A percentile compares a stretch with the other conserved stretches of the same genome.
phyloP scores from a whole-genome alignment of 768 basidiomycete genomes.

The Holtermanniella nyarrowii region DNA sequence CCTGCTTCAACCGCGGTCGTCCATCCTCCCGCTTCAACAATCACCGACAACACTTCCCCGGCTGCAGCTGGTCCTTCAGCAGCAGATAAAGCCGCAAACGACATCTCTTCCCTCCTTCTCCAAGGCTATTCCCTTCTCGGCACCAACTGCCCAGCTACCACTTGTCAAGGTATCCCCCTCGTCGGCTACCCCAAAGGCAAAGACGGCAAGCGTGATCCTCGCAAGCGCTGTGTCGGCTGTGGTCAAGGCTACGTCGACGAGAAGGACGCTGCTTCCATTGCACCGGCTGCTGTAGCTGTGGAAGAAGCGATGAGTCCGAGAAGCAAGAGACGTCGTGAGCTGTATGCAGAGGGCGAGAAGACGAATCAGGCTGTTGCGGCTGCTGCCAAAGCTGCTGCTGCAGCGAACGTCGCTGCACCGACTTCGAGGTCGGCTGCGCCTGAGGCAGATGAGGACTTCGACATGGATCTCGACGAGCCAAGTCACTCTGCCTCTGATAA shows the following conservation, averaged over 20 bases:
- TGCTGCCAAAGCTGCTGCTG: not conserved
- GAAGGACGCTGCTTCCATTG: not conserved
- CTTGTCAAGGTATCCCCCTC: constrained; percentile 33
- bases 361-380: not conserved
- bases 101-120: constrained; percentile 26
- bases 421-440: too few relatives aligned
- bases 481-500: not conserved
- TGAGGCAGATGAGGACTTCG: not conserved
- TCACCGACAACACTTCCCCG: not conserved
- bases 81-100: constrained; percentile 17
- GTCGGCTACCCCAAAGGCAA: constrained; percentile 32
- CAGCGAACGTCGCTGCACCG: not conserved
- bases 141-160: constrained; percentile 23
- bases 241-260: constrained; percentile 23
- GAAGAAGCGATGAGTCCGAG: constrained; percentile 17
- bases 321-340: constrained; percentile 19
- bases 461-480: constrained; percentile 7
- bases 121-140: constrained; percentile 34
- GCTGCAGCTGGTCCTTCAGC: constrained; percentile 2
- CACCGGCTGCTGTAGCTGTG: not conserved
- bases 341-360: constrained; percentile 17
- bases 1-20: not conserved
- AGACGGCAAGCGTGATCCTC: constrained; percentile 19
- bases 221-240: constrained; percentile 32
- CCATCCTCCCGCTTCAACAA: not conserved